phyloP scores from a whole-genome alignment of 805 yeast genomes.

The Metschnikowia kofuensis region DNA sequence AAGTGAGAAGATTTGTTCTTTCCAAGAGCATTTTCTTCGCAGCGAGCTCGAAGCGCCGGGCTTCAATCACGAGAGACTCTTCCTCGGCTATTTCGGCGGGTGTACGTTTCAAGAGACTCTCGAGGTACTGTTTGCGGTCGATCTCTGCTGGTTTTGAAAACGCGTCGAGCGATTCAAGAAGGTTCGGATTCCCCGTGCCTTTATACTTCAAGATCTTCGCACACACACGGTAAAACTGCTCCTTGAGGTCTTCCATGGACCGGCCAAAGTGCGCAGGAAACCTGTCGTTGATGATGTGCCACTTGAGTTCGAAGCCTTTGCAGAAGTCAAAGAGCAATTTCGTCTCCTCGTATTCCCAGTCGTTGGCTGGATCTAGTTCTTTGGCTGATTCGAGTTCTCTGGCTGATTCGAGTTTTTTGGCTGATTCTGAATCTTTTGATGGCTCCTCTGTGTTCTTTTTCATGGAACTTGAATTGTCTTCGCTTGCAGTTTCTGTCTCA shows the following conservation, averaged over 20 bases:
- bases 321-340: slow-evolving; percentile 72
- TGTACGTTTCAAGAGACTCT: slow-evolving; percentile 71
- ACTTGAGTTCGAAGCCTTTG: slow-evolving; percentile 56
- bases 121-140: slow-evolving; percentile 77
- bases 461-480: too few species aligned
- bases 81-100: slow-evolving; percentile 99
- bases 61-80: slow-evolving; percentile 89
- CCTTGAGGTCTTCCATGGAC: slow-evolving; percentile 76
- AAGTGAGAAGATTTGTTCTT: slow-evolving; percentile 69
- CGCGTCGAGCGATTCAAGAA: slow-evolving; percentile 59
- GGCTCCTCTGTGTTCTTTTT: too few species aligned
- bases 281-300: slow-evolving; percentile 67
- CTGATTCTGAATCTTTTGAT: too few species aligned
- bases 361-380: slow-evolving; percentile 17
- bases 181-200: slow-evolving; percentile 39
- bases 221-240: slow-evolving; percentile 71
- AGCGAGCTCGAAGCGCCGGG: slow-evolving; percentile 85
- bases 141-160: slow-evolving; percentile 70
- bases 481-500: too few species aligned
- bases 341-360: slow-evolving; percentile 80
- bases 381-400: too few species aligned
- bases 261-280: slow-evolving; percentile 38
- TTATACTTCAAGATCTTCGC: slow-evolving; percentile 43
- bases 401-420: too few species aligned
- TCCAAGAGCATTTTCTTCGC: slow-evolving; percentile 86